Percentiles rank a stretch among this genome's conserved stretches.
Evolutionary conservation across 331 rosid genomes (phyloP).

Genomic region (Telfairia occidentalis): DNA sequence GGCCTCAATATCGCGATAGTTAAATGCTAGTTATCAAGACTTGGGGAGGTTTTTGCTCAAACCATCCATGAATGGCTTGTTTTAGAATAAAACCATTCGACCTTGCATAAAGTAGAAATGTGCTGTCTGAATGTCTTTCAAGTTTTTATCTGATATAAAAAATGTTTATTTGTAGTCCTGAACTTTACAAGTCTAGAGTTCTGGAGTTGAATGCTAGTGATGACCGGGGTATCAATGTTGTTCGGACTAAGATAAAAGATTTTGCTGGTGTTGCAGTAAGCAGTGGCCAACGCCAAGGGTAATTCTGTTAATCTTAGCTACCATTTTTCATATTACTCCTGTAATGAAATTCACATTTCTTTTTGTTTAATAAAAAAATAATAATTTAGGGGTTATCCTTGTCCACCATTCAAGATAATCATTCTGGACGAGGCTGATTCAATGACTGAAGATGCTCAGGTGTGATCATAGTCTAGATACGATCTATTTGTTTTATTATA

Average conservation of each 20-base stretch:
- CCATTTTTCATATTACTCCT: neutral
- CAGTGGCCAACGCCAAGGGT: constrained; percentile 43
- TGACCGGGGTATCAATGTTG: constrained; percentile 90
- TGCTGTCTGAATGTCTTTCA: neutral
- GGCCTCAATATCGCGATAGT: neutral
- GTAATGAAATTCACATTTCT: neutral
- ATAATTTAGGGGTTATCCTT: constrained; percentile 56
- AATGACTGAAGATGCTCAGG: constrained; percentile 98
- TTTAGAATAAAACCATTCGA: neutral
- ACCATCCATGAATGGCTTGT: neutral
- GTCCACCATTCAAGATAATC: constrained; percentile 81
- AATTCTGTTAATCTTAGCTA: neutral
- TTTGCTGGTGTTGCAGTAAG: constrained; percentile 75
- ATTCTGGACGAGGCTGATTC: constrained; percentile 92
- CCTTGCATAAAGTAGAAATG: neutral
- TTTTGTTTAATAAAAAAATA: neutral
- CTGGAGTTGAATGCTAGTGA: constrained; percentile 97
- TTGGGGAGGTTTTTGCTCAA: neutral
- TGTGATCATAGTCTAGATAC: constrained; percentile 10
- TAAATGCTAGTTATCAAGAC: neutral
- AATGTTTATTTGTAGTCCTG: constrained; percentile 42
- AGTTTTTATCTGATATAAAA: neutral
- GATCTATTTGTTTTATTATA: neutral
- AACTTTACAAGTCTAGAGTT: constrained; percentile 78
- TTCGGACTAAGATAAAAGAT: constrained; percentile 79